phyloP scores from a whole-genome alignment of 179 eudicot genomes.

The Pouteria campechiana region DNA sequence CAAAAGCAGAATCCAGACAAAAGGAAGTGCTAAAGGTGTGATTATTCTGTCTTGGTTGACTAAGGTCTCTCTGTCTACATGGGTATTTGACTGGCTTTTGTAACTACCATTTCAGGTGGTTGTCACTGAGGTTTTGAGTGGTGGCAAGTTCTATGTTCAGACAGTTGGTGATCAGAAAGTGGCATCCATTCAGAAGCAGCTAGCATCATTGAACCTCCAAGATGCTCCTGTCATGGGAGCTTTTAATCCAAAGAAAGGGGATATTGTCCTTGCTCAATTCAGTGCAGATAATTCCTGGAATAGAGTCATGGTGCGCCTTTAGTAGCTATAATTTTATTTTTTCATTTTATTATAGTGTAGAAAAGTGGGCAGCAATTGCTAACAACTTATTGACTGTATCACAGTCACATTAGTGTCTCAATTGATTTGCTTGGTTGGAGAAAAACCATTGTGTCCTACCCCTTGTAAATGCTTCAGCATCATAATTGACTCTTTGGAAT shows the following conservation, averaged over 20 bases:
- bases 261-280: constrained; percentile 81
- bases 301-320: constrained; percentile 90
- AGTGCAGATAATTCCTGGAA: constrained; percentile 95
- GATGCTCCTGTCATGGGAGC: constrained; percentile 78
- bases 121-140: constrained; percentile 78
- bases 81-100: too few species aligned
- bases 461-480: too few species aligned
- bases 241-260: constrained; percentile 86
- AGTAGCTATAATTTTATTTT: too few species aligned
- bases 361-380: too few species aligned
- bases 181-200: constrained; percentile 73
- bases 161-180: constrained; percentile 59
- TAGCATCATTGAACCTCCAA: constrained; percentile 57
- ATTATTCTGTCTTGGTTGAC: too few species aligned
- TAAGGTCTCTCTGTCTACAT: too few species aligned
- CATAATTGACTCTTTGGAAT: too few species aligned
- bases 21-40: constrained; percentile 88
- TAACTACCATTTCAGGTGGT: constrained; percentile 56
- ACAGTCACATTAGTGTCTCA: too few species aligned
- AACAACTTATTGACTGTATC: too few species aligned
- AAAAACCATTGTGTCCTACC: too few species aligned
- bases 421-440: too few species aligned
- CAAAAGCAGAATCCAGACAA: constrained; percentile 48
- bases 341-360: too few species aligned
- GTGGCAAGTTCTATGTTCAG: constrained; percentile 90